Base-by-base conservation (phyloP, 257 asterid species). In the Rauvolfia tetraphylla region DNA sequence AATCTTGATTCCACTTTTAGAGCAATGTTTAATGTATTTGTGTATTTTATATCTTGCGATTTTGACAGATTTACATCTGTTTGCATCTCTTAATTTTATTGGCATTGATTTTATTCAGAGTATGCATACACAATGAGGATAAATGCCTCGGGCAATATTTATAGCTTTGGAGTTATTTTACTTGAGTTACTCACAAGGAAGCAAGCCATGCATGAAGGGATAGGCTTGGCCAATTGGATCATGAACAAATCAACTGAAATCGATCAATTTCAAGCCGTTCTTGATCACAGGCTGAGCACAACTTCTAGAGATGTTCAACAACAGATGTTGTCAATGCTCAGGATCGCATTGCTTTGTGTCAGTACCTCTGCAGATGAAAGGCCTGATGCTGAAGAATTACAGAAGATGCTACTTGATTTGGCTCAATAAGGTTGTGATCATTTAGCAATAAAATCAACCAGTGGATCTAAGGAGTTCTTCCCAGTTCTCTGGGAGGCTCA, bases 111-210 rank as follows among this genome's bases (percentile, higher is more conserved):
- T n/a, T 33, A 48, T 38, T 67, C 79, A 76, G 79, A 76, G 36
- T 76, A 76, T 41, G 44, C 44, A 4, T 41, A 41, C 44, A 41
- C 44, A 41, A 41, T 68, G 75, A 38, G 56, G 57, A 68, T 76
- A 31, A 76, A 68, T 14, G 61, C 39, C 33, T 71, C 79, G 8
- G 75, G 79, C 71, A 76, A 76, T 51, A 76, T 68, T n/a, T 76
- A 66, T 4, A 76, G 75, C 57, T 76, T 67, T 42, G 79, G 75
- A 18, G 65, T 54, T 22, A 76, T 76, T 27, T 44, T 76, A 68
- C 75, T 76, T 5, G 79, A 68, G 68, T 61, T 76, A 4, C 36
- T 76, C 18, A 68, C 79, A 0, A 75, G 58, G 25, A 68, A 76
- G 49, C 79, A 46, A 49, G 79, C 68, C 20, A 42, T 76, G 7